Evolutionary conservation across 352 stramenopile species (phyloP), one percentile per base, ranked within the genome.

Genomic region (Phytopythium oedochilum): DNA sequence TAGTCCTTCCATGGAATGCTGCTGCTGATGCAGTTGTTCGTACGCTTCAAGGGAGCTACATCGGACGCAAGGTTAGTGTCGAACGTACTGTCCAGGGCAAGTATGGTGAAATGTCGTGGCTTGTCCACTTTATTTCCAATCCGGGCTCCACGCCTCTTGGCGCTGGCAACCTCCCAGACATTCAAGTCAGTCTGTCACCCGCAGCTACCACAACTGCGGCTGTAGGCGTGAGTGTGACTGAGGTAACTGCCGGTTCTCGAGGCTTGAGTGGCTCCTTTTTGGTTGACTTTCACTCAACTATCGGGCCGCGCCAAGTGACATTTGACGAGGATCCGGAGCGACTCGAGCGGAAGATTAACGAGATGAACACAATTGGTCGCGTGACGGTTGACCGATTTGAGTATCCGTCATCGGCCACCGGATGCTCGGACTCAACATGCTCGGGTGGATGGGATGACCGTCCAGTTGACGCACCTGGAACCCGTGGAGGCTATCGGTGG

Each of bases 91-190:
- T 98, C 32, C 79, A 97, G 31, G 93, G 94, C 36, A 97, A 98
- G 61, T 98, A 98, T 59, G 96, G 96, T 4, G 86, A 94, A 42
- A 89, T 97, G 49, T 91, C 97, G 54, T 99, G 94, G 92, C 68
- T 72, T 18, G 71, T 99, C 10, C 94, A 73, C 2, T 99, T 98
- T 60, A 97, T 96, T 17, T 80, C 92, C 22, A 99, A 98, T 59
- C 78, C 83, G 17, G 70, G 62, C 8, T 82, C 86, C 42, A 97
- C 78, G 25, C 96, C 96, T 15, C 86, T 92, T 12, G 96, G 96
- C 5, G 83, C 95, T 25, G 95, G 94, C 12, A 83, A 98, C 68
- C 63, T 98, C 35, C 58, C 75, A 3, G 49, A 71, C 32, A 83
- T 98, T 43, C 63, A 59, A 18, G 66, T 68, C 18, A 66, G 61